phyloP scores from a whole-genome alignment of 2,329 filamentous ascomycete genomes.

The Penicillium brevicompactum region DNA sequence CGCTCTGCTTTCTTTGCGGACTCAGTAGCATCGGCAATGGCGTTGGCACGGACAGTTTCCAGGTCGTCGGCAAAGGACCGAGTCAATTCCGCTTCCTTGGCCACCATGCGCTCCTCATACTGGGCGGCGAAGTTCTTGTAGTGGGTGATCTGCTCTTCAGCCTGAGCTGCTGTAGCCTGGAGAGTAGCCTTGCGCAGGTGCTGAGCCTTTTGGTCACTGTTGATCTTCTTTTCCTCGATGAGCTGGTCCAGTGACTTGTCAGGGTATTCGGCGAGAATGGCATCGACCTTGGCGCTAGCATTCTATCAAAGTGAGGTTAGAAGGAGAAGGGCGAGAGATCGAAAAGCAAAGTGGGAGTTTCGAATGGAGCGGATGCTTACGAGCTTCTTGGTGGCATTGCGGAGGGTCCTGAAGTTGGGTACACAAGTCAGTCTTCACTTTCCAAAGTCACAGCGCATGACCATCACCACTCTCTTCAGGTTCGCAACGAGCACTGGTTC shows the following conservation, averaged over 20 bases:
- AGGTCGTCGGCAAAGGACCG: conserved; percentile 59
- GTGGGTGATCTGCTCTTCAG: conserved; percentile 63
- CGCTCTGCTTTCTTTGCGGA: conserved; percentile 52
- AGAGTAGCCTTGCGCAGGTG: conserved; percentile 64
- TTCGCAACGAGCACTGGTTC: background rate
- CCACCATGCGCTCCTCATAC: conserved; percentile 57
- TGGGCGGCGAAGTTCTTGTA: conserved; percentile 63
- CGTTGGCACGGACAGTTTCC: conserved; percentile 54
- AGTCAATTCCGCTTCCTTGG: conserved; percentile 59
- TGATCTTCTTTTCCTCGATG: conserved; percentile 64
- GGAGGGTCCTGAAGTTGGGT: conserved; percentile 69
- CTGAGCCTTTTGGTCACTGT: conserved; percentile 65
- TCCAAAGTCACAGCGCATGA: background rate
- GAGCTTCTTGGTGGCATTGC: conserved; percentile 92
- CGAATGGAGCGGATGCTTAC: conserved; percentile 55
- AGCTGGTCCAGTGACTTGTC: conserved; percentile 64
- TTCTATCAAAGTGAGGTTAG: conserved; percentile 42
- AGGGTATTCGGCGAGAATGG: conserved; percentile 62
- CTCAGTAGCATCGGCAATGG: conserved; percentile 52
- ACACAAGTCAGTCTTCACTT: too few relatives aligned
- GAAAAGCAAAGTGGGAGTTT: background rate
- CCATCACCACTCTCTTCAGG: conserved; percentile 6
- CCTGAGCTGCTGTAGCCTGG: conserved; percentile 56
- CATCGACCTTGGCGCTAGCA: conserved; percentile 61
- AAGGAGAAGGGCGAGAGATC: background rate